These are phyloP conservation scores for Fusarium sp. DNA, from an alignment of 2,329 filamentous ascomycete genomes.

Conservation along the genomic window DNA sequence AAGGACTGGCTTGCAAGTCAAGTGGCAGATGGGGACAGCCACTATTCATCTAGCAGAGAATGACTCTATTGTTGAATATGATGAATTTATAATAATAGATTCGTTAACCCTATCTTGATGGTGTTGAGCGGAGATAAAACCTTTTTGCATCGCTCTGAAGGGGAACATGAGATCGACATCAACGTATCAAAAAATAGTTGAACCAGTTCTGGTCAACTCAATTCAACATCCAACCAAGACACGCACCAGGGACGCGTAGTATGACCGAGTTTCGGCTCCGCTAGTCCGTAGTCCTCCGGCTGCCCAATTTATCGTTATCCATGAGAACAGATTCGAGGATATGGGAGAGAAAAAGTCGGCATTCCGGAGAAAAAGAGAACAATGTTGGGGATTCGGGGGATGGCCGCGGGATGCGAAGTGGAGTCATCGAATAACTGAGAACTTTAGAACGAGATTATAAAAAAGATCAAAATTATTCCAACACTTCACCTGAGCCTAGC, in stretches of 20 bases:
- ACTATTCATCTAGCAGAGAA: background rate
- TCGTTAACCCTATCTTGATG: background rate
- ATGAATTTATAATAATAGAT: background rate
- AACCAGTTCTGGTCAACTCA: background rate
- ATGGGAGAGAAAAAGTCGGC: background rate
- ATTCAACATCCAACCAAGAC: slow-evolving; percentile 5
- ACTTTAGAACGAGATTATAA: too few species aligned
- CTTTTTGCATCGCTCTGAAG: background rate
- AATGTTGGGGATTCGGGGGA: slow-evolving; percentile 44
- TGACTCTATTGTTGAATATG: background rate
- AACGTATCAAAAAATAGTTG: background rate
- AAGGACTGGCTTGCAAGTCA: background rate
- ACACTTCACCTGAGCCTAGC: too few species aligned
- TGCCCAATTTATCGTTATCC: background rate
- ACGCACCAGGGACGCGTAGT: background rate
- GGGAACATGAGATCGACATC: background rate
- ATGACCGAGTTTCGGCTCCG: slow-evolving; percentile 26
- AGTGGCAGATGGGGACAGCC: background rate
- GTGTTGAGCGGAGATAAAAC: slow-evolving; percentile 20
- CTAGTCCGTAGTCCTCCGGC: background rate
- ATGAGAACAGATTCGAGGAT: background rate
- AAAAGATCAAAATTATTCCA: too few species aligned
- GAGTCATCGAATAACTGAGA: too few species aligned
- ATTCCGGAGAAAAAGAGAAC: slow-evolving; percentile 7
- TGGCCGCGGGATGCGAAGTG: slow-evolving; percentile 33